Conservation (phyloP, 495 filamentous ascomycete species). For the Coniosporium apollinis region DNA sequence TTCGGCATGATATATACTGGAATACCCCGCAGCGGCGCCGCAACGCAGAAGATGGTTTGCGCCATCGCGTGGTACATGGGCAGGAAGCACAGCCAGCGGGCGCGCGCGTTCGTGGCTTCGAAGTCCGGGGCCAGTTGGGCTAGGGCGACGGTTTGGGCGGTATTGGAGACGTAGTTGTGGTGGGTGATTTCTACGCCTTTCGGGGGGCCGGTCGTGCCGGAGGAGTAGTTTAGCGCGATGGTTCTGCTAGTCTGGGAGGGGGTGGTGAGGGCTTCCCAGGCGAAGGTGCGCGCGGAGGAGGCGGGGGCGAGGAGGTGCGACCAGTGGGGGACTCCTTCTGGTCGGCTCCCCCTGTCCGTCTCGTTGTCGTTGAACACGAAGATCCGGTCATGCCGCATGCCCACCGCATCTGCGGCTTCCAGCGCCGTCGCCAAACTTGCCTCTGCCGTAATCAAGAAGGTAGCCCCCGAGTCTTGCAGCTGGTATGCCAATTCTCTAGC, state of each 20-base stretch:
- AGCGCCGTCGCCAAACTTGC: constrained; percentile 18
- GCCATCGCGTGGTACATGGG: constrained; percentile 62
- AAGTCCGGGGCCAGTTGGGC: constrained; percentile 29
- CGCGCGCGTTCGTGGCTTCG: constrained; percentile 16
- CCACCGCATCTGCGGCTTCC: constrained; percentile 14
- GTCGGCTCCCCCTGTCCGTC: constrained; percentile 1
- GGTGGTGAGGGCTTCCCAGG: constrained; percentile 16
- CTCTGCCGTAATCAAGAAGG: constrained; percentile 31
- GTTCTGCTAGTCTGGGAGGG: constrained; percentile 14
- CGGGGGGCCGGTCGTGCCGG: constrained; percentile 66
- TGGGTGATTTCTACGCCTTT: constrained; percentile 76
- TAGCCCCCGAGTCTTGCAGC: constrained; percentile 50
- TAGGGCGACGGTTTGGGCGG: constrained; percentile 34
- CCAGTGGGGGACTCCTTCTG: constrained; percentile 17
- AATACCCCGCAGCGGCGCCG: constrained; percentile 19
- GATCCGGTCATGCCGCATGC: constrained; percentile 12
- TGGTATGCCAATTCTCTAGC: constrained; percentile 58
- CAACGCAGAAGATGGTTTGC: constrained; percentile 30
- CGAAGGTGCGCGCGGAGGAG: constrained; percentile 11
- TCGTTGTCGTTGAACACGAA: constrained; percentile 20
- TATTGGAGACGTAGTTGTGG: constrained; percentile 53
- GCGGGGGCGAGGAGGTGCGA: constrained; percentile 15
- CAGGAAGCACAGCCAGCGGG: constrained; percentile 40
- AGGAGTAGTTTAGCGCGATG: constrained; percentile 47
- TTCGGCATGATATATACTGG: constrained; percentile 52